Conservation (phyloP, 2,329 filamentous ascomycete species). For the Microascus cirrosus region DNA sequence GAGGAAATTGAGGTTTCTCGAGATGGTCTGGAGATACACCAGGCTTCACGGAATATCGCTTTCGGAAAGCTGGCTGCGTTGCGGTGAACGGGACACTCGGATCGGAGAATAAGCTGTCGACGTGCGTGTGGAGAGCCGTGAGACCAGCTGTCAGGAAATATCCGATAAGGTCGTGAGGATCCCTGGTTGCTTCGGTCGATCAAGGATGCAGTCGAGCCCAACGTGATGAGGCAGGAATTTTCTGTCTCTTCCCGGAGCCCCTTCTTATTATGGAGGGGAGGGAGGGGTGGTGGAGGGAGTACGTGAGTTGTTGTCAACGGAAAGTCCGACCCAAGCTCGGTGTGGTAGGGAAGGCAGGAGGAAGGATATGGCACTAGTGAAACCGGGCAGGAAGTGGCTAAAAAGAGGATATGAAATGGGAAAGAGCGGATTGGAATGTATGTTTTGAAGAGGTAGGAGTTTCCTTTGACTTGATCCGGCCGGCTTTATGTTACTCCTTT, state of each 20-base stretch:
- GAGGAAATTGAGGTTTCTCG: not conserved
- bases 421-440: slow-evolving; percentile 1
- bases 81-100: slow-evolving; percentile 4
- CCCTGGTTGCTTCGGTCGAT: slow-evolving; percentile 6
- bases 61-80: not conserved
- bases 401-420: not conserved
- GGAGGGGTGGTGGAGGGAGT: slow-evolving; percentile 11
- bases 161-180: slow-evolving; percentile 5
- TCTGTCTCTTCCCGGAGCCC: slow-evolving; percentile 4
- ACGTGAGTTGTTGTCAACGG: slow-evolving; percentile 6
- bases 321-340: slow-evolving; percentile 14
- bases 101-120: slow-evolving; percentile 9
- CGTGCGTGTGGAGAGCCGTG: not conserved
- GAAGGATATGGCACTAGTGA: slow-evolving; percentile 8
- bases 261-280: not conserved
- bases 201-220: slow-evolving; percentile 44
- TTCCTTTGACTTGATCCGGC: not conserved
- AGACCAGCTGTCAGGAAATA: not conserved
- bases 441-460: not conserved
- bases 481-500: not conserved
- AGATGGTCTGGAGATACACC: not conserved
- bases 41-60: not conserved
- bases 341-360: slow-evolving; percentile 5
- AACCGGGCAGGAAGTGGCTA: not conserved
- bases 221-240: slow-evolving; percentile 24